Evolutionary conservation across 345 rosid species (phyloP), one percentile per base, ranked within the genome.

Genomic region (Boechera retrofracta): DNA sequence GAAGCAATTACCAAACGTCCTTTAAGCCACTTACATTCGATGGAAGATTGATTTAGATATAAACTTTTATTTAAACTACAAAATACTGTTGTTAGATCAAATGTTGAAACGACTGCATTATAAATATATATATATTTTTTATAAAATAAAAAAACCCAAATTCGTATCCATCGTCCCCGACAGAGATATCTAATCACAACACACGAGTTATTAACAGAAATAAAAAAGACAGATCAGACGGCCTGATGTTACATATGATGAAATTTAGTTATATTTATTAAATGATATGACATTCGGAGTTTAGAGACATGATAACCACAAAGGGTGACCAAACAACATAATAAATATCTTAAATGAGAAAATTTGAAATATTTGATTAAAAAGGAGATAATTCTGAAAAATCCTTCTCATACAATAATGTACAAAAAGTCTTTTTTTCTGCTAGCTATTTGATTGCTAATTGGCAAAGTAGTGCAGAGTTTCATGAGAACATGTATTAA

Each of bases 401-500:
- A 10, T 55, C 48, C 31, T 1, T 64, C 8, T 56, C 39, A 32
- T 32, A 33, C 16, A 9, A 65, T 65, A 12, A 65, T 56, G 36
- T 55, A 64, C 57, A 15, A 36, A 65, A 64, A 7, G 7, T 33
- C 10, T 5, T 18, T 16, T 16, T 52, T 31, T 4, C 13, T 16
- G 7, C 6, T 28, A 26, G 6, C 10, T 74, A 55, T 56, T 33
- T 56, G 29, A 28, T 59, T 31, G 36, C 18, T 69, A 42, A 24
- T 4, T 54, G 42, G 44, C 44, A 10, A 61, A 69, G 75, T 76
- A 76, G 75, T 77, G 80, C 80, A 33, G 36, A 45, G 72, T 71
- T 77, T 64, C 76, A 71, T 77, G 72, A 35, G 36, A 77, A 38
- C 80, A 77, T 77, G 80, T 77, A 77, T 26, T 77, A 54, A 55